Conservation (phyloP, 345 rosid genomes). For the Linum trigynum region DNA sequence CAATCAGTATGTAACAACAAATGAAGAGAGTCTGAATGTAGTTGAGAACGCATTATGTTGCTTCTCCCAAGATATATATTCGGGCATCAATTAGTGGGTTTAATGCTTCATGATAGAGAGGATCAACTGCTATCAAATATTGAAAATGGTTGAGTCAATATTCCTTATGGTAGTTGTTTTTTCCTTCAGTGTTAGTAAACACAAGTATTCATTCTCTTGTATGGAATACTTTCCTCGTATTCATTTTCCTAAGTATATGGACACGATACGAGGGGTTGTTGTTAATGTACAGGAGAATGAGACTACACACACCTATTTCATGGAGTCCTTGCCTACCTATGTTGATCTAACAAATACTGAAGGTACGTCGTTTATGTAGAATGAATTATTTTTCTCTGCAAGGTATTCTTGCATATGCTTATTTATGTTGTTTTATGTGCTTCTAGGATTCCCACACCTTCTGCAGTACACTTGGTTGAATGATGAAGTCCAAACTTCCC, state of each 20-base stretch:
- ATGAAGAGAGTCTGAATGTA: slow-evolving; percentile 40
- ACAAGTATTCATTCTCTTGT: slow-evolving; percentile 61
- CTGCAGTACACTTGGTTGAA: slow-evolving; percentile 59
- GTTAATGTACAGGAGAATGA: slow-evolving; percentile 68
- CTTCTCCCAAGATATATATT: slow-evolving; percentile 66
- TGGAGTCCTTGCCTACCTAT: slow-evolving; percentile 74
- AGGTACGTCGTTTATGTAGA: slow-evolving; percentile 33
- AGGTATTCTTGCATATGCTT: slow-evolving; percentile 4
- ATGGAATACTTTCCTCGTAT: slow-evolving; percentile 74
- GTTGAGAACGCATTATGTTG: slow-evolving; percentile 70
- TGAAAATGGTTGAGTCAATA: slow-evolving; percentile 76
- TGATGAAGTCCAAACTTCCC: slow-evolving; percentile 93
- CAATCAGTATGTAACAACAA: slow-evolving; percentile 37
- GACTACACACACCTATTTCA: slow-evolving; percentile 50
- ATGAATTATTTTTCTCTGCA: not conserved
- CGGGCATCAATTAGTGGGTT: slow-evolving; percentile 56
- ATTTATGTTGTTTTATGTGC: not conserved
- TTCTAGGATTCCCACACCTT: slow-evolving; percentile 31
- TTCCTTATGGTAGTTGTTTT: slow-evolving; percentile 87
- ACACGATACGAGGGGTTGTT: slow-evolving; percentile 63
- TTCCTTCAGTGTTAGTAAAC: slow-evolving; percentile 65
- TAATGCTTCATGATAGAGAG: slow-evolving; percentile 49
- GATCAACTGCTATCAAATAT: slow-evolving; percentile 45
- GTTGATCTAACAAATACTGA: slow-evolving; percentile 49
- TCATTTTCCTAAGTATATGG: slow-evolving; percentile 84